Evolutionary conservation across 208 protist species (phyloP).

Genomic region (Crithidia expoeki): DNA sequence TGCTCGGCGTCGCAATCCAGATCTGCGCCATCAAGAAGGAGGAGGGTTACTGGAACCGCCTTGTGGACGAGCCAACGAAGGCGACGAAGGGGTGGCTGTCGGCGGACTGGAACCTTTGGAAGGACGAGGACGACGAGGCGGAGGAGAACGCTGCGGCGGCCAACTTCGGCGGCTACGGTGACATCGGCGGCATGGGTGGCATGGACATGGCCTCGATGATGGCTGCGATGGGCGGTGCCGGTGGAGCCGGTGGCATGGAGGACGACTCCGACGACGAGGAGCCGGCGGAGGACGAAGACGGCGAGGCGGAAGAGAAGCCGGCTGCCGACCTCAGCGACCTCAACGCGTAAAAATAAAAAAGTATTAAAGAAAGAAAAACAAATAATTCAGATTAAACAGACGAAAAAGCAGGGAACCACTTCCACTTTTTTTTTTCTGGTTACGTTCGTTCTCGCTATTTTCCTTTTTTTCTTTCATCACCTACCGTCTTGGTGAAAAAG

Average conservation of each 20-base stretch:
- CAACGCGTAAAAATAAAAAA: slow-evolving; percentile 34
- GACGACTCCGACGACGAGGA: slow-evolving; percentile 61
- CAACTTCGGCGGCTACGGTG: slow-evolving; percentile 72
- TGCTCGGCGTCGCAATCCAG: slow-evolving; percentile 82
- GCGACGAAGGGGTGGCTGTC: slow-evolving; percentile 85
- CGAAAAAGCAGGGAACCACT: too few species aligned
- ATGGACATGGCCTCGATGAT: slow-evolving; percentile 70
- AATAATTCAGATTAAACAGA: background rate
- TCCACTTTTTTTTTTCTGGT: background rate
- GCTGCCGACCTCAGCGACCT: slow-evolving; percentile 68
- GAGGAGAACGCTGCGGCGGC: slow-evolving; percentile 55
- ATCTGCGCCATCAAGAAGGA: slow-evolving; percentile 91
- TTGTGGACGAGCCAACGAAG: slow-evolving; percentile 74
- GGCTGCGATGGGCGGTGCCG: slow-evolving; percentile 44
- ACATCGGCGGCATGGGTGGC: slow-evolving; percentile 41
- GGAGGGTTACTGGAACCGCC: slow-evolving; percentile 84
- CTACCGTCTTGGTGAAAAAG: too few species aligned
- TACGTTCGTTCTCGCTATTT: too few species aligned
- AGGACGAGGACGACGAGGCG: slow-evolving; percentile 90
- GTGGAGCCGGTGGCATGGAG: slow-evolving; percentile 33
- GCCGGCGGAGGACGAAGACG: slow-evolving; percentile 36
- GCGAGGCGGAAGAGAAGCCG: slow-evolving; percentile 37
- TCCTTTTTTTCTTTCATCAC: too few species aligned
- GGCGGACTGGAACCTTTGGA: slow-evolving; percentile 92
- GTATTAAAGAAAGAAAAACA: background rate